phyloP scores from a whole-genome alignment of 305 asterid species.

The Solanum aculeatissimum region DNA sequence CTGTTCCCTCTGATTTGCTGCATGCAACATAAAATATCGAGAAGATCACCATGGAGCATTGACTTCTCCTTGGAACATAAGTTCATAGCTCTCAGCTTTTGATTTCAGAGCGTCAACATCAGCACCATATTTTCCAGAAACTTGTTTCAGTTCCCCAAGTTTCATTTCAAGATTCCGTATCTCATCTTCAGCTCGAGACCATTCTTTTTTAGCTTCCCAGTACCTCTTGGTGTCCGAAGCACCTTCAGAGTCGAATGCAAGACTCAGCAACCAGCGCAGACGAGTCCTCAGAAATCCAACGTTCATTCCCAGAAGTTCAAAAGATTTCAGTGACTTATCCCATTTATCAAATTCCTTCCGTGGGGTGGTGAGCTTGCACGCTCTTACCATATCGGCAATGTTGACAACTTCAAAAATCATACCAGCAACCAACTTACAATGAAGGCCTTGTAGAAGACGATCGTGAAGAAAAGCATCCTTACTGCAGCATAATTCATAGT shows the following conservation, averaged over 20 bases:
- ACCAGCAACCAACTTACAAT: slow-evolving; percentile 64
- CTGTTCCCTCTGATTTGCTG: not conserved
- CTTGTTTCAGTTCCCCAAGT: slow-evolving; percentile 49
- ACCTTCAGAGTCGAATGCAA: slow-evolving; percentile 62
- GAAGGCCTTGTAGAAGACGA: slow-evolving; percentile 58
- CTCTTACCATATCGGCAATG: slow-evolving; percentile 46
- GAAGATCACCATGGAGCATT: slow-evolving; percentile 56
- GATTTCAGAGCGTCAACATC: slow-evolving; percentile 37
- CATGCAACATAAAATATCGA: not conserved
- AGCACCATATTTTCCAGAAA: slow-evolving; percentile 24
- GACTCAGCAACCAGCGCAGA: slow-evolving; percentile 28
- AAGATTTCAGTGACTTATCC: slow-evolving; percentile 85
- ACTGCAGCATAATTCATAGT: slow-evolving; percentile 69
- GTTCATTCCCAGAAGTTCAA: slow-evolving; percentile 72
- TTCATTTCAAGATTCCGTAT: slow-evolving; percentile 42
- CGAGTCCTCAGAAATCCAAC: slow-evolving; percentile 65
- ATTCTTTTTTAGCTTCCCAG: slow-evolving; percentile 42
- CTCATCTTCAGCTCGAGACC: slow-evolving; percentile 31
- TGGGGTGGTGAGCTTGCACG: slow-evolving; percentile 49
- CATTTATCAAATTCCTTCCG: slow-evolving; percentile 62
- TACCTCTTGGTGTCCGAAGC: slow-evolving; percentile 43
- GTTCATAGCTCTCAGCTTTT: slow-evolving; percentile 55
- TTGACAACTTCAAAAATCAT: slow-evolving; percentile 56
- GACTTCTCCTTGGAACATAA: slow-evolving; percentile 61
- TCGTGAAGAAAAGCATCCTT: slow-evolving; percentile 59